phyloP scores from a whole-genome alignment of 2,329 filamentous ascomycete genomes.

The Xylaria sp. region DNA sequence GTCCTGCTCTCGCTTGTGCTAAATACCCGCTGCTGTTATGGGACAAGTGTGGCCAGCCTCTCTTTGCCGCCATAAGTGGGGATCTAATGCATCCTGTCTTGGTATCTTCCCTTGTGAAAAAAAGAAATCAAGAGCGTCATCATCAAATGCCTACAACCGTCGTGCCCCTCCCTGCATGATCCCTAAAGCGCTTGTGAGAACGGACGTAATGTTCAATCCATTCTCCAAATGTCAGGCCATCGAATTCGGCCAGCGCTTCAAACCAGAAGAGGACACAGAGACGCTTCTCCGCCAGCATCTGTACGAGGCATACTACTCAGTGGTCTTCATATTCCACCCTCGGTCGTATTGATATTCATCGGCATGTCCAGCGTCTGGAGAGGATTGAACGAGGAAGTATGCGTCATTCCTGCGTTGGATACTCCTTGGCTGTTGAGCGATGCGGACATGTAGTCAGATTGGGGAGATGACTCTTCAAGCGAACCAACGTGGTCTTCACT shows the following conservation, averaged over 20 bases:
- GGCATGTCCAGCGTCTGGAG: constrained; percentile 59
- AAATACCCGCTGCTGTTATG: constrained; percentile 1
- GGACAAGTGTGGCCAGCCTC: constrained; percentile 1
- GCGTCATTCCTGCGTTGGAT: constrained; percentile 30
- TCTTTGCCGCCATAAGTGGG: constrained; percentile 14
- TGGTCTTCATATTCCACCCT: constrained; percentile 35
- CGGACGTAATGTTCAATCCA: constrained; percentile 17
- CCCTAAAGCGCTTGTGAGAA: constrained; percentile 14
- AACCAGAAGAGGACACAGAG: constrained; percentile 23
- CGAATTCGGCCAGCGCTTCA: constrained; percentile 20
- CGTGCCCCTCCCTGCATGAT: constrained; percentile 15
- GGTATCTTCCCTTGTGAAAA: constrained; percentile 28
- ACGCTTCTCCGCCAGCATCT: constrained; percentile 21
- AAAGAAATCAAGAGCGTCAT: constrained; percentile 20
- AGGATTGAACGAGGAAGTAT: constrained; percentile 46
- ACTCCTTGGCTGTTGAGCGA: constrained; percentile 42
- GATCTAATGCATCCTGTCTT: constrained; percentile 28
- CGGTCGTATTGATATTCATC: constrained; percentile 56
- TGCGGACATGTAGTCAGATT: constrained; percentile 57
- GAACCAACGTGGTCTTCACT: constrained; percentile 81
- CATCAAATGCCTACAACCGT: constrained; percentile 14
- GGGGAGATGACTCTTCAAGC: constrained; percentile 72
- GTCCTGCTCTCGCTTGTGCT: constrained; percentile 8
- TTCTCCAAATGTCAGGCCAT: constrained; percentile 24
- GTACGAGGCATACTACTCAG: constrained; percentile 16